Evolutionary conservation across 225 moss, liverwort and hornwort species (phyloP).

Genomic region (Ulota crispa): DNA sequence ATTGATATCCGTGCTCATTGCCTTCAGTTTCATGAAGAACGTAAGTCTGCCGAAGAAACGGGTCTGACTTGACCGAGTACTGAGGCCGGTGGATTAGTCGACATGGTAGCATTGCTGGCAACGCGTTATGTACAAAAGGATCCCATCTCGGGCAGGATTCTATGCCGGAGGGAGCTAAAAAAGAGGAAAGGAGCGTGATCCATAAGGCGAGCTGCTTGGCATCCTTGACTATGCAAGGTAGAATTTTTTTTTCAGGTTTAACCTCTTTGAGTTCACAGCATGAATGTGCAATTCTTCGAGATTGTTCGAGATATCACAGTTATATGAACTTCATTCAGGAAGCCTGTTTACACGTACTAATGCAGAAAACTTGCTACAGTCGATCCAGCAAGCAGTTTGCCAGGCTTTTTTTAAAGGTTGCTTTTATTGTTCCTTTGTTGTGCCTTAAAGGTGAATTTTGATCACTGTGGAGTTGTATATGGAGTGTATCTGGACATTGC

Average conservation of each 20-base stretch:
- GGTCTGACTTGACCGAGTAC: slow-evolving; percentile 10
- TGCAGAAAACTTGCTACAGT: slow-evolving; percentile 22
- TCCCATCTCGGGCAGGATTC: slow-evolving; percentile 23
- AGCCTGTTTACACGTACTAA: slow-evolving; percentile 34
- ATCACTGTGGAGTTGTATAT: no score
- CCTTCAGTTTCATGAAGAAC: slow-evolving; percentile 49
- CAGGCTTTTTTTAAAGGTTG: slow-evolving; percentile 34
- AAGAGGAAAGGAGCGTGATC: not conserved
- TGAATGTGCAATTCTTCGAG: slow-evolving; percentile 23
- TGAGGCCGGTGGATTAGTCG: not conserved
- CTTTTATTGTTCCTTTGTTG: slow-evolving; percentile 40
- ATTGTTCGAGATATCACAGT: not conserved
- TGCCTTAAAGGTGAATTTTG: not conserved
- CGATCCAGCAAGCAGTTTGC: slow-evolving; percentile 25
- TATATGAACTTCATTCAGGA: slow-evolving; percentile 17
- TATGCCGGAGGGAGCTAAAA: not conserved
- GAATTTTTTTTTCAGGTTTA: slow-evolving; percentile 46
- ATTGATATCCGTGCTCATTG: slow-evolving; percentile 42
- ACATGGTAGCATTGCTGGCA: slow-evolving; percentile 21
- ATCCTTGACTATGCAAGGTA: slow-evolving; percentile 30
- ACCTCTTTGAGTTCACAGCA: slow-evolving; percentile 30
- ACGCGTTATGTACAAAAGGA: slow-evolving; percentile 33
- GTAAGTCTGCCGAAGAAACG: slow-evolving; percentile 49
- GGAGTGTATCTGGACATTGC: no score
- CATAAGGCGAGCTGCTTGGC: slow-evolving; percentile 27